Evolutionary conservation across 2,329 filamentous ascomycete species (phyloP), one percentile per base, ranked within the genome.

Genomic region (Xylaria hypoxylon): DNA sequence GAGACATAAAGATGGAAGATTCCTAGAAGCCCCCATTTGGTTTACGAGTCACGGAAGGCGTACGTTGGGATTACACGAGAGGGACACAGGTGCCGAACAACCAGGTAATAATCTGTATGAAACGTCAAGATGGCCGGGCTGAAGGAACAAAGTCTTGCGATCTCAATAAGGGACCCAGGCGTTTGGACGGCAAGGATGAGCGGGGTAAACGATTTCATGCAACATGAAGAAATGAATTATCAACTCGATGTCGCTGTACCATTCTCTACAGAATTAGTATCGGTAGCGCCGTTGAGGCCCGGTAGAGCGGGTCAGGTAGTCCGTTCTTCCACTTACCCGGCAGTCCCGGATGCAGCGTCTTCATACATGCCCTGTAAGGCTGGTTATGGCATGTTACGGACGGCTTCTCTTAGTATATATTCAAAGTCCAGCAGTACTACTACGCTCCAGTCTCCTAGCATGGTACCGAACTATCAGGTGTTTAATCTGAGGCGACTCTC

Each of bases 1-100:
- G 82, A 19, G 86, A 89, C 67, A 79, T 86, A 35, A 85, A 86
- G 79, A 89, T 90, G 85, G 84, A 85, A 65, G 82, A 77, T 70
- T 89, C 58, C 15, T 71, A 48, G 42, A 24, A 11, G 3, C 31
- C 48, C 11, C 11, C n/a, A 2, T 11, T 60, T 17, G 3, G 15
- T 47, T 47, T 44, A 59, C 10, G 19, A 50, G 19, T 55, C 7
- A 42, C 22, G 22, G n/a, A 28, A 38, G 11, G 17, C 24, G 35
- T 40, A 44, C 26, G 17, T 44, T 26, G n/a, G 7, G 28, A 19
- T 13, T 22, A 28, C 26, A 26, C 15, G 22, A 4, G 10, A 51
- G 13, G 38, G 24, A 28, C 19, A 28, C 17, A 26, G 24, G 28
- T 28, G 47, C 7, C 38, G 38, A 65, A 47, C 22, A 22, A 50